Base-by-base conservation (phyloP, 1,139 yeast genomes). In the Kazachstania sp. region DNA sequence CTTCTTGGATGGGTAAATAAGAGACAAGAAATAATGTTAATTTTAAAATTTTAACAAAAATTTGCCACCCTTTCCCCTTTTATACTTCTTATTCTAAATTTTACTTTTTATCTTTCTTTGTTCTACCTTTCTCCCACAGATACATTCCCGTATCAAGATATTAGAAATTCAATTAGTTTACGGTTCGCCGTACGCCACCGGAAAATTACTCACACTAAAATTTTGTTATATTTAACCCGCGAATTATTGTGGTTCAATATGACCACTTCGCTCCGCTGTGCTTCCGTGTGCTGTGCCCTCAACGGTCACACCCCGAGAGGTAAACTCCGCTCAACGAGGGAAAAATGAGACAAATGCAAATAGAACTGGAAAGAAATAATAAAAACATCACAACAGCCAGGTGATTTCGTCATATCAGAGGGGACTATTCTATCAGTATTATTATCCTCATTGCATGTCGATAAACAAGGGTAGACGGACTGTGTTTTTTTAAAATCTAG, bases 61-160 rank as follows among this genome's bases (percentile, higher is more conserved):
- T 32, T 32, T 30, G 41, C 41, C 41, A 38, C 41, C 30, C 41
- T 5, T 30, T 28, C 29, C 41, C 39, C 29, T 20, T 37, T 23
- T 19, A 37, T 37, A 37, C 23, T 20, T 37, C 26, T 19, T 4
- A 12, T 36, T n/a, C 11, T 28, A 11, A 2, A 15, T 15, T n/a
- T 2, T 15, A 32, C 11, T 15, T n/a, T 5, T 15, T 15, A 9
- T 23, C n/a, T 31, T 13, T 16, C 34, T 19, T 35, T n/a, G 37
- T 16, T 12, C 26, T n/a, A n/a, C 39, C 19, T 20, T 18, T 19
- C 13, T 15, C 39, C 6, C 35, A n/a, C 15, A n/a, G 16, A 15
- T 3, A 32, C 18, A 15, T 32, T n/a, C 18, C 18, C 16, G 35
- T 32, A 32, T 32, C 18, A n/a, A n/a, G 16, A 32, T 6, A n/a